Conservation (phyloP, 495 filamentous ascomycete species). For the Trichoderma reesei region DNA sequence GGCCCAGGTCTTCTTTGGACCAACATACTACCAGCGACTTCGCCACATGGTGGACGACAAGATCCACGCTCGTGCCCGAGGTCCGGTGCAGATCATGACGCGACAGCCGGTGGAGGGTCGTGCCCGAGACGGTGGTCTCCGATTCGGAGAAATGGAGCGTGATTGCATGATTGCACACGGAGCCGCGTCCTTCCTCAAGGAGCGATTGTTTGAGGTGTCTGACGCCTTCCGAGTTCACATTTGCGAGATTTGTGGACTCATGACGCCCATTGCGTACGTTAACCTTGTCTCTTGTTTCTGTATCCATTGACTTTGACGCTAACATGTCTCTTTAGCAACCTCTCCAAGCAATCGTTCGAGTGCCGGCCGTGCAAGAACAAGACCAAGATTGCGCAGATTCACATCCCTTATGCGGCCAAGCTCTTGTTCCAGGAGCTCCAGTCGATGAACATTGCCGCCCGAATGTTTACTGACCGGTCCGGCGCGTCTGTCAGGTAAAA, state of each 20-base stretch:
- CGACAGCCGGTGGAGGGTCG: constrained; percentile 97
- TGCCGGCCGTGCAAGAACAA: constrained; percentile 98
- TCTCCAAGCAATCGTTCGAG: constrained; percentile 89
- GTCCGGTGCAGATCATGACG: constrained; percentile 94
- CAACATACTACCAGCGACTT: constrained; percentile 97
- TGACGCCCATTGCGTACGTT: constrained; percentile 98
- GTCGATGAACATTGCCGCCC: constrained; percentile 94
- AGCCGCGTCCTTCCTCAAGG: constrained; percentile 91
- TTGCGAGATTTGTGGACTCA: constrained; percentile 96
- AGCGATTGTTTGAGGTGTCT: constrained; percentile 91
- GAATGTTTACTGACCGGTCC: constrained; percentile 86
- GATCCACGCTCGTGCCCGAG: constrained; percentile 93
- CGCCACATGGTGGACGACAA: constrained; percentile 99
- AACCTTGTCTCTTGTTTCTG: constrained; percentile 9
- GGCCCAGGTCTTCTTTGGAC: constrained; percentile 91
- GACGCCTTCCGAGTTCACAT: constrained; percentile 98
- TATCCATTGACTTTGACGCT: constrained; percentile 18
- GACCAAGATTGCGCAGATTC: constrained; percentile 91
- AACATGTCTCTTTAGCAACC: constrained; percentile 50
- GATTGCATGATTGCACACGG: constrained; percentile 99
- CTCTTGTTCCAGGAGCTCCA: constrained; percentile 96
- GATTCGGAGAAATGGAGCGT: constrained; percentile 99
- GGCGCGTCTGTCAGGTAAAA: constrained; percentile 55
- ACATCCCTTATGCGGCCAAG: constrained; percentile 97
- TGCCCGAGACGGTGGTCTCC: constrained; percentile 92